Evolutionary conservation across 2,329 filamentous ascomycete genomes (phyloP).

Genomic region (Didymella segeticola): DNA sequence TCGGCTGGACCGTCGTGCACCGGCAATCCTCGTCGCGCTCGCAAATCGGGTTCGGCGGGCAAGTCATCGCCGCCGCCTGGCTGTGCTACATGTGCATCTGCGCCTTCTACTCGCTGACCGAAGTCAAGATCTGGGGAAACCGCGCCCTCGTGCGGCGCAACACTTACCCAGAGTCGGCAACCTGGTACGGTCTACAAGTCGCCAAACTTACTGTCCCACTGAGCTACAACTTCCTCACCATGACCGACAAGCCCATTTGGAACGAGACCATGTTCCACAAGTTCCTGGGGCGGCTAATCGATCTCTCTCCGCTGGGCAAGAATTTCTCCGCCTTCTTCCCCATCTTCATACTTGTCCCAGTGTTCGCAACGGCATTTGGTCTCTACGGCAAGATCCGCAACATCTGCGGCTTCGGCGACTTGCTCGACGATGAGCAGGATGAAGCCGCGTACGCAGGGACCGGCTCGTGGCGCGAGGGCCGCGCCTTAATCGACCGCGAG

Average conservation of each 20-base stretch:
- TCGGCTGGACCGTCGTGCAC: conserved; percentile 73
- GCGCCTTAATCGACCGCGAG: conserved; percentile 88
- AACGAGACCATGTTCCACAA: conserved; percentile 81
- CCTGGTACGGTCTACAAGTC: conserved; percentile 94
- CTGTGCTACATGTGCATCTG: conserved; percentile 95
- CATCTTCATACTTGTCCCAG: conserved; percentile 83
- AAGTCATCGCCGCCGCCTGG: conserved; percentile 85
- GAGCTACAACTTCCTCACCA: conserved; percentile 95
- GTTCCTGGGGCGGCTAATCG: conserved; percentile 83
- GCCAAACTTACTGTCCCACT: conserved; percentile 91
- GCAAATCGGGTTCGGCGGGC: conserved; percentile 84
- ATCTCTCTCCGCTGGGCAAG: conserved; percentile 79
- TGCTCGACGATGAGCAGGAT: conserved; percentile 76
- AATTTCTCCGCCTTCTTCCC: conserved; percentile 92
- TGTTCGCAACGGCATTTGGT: conserved; percentile 85
- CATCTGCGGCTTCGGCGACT: conserved; percentile 77
- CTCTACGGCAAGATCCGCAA: conserved; percentile 83
- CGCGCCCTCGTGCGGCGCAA: conserved; percentile 88
- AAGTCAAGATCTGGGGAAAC: conserved; percentile 97
- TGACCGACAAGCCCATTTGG: conserved; percentile 76
- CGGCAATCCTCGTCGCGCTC: conserved; percentile 74
- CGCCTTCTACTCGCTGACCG: conserved; percentile 84
- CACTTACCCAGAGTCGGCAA: conserved; percentile 90
- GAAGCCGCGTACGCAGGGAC: conserved; percentile 70
- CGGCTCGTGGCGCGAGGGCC: conserved; percentile 89